A percentile compares a stretch with the other conserved stretches of the same genome.
Evolutionary conservation across 306 rosid species (phyloP).

Genomic region (Amphicarpaea edgeworthii): DNA sequence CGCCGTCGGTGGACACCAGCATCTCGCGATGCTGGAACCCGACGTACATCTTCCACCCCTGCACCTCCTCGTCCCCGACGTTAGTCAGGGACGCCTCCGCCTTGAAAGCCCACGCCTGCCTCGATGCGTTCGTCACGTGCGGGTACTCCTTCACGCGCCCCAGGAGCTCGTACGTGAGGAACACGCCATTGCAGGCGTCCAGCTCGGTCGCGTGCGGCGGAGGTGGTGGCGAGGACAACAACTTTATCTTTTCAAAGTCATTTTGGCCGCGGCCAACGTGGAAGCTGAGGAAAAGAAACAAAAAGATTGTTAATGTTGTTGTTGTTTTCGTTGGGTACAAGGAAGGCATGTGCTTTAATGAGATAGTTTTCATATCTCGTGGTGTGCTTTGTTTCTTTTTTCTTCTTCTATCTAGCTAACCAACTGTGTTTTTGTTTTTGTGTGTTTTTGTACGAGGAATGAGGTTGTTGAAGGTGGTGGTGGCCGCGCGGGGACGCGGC

Average conservation of each 20-base stretch:
- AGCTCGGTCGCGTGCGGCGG: conserved; percentile 18
- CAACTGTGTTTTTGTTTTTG: neutral
- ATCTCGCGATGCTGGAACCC: conserved; percentile 86
- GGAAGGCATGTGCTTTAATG: conserved; percentile 22
- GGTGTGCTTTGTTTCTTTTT: no score
- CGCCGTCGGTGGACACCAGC: conserved; percentile 66
- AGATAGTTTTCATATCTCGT: conserved; percentile 39
- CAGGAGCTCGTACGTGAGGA: conserved; percentile 61
- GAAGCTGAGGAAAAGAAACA: conserved; percentile 31
- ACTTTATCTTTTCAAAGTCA: neutral
- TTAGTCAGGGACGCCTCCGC: conserved; percentile 64
- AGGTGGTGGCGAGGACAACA: neutral
- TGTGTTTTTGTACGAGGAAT: neutral
- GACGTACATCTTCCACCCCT: conserved; percentile 73
- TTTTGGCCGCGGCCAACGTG: conserved; percentile 51
- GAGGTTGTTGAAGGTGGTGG: conserved; percentile 34
- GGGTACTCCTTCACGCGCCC: conserved; percentile 66
- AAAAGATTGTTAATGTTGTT: neutral
- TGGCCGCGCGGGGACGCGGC: conserved; percentile 60
- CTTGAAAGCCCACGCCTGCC: conserved; percentile 87
- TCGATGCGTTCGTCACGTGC: conserved; percentile 62
- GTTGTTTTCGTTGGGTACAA: neutral
- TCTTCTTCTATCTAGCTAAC: neutral
- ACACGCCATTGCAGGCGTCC: conserved; percentile 72
- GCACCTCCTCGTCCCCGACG: conserved; percentile 64